Evolutionary conservation across 441 rosid genomes (phyloP), one percentile per base, ranked within the genome.

Genomic region (Theobroma grandiflorum): DNA sequence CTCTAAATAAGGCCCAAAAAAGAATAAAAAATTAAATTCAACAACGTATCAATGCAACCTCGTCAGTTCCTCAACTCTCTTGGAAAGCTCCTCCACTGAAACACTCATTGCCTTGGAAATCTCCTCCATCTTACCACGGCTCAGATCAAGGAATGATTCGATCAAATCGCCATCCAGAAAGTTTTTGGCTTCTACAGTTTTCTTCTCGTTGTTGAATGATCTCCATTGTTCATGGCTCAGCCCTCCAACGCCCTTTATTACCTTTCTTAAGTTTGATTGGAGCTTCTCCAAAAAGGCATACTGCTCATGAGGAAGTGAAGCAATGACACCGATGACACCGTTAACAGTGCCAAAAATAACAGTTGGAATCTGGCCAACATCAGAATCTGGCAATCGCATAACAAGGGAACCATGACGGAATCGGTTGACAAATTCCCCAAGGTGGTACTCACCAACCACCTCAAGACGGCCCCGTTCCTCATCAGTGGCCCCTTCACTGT

Each of bases 401-500:
- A 97, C 99, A 0, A 97, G 94, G 62, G 99, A 97, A 57, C 99
- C 99, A 80, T 95, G 99, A 38, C 90, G 85, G 89, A 97, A 97
- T 75, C 97, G 77, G 82, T 94, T 95, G 63, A 95, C 96, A 75
- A 94, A 95, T 79, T 97, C 99, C 18, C 99, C 99, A 26, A 97
- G 90, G 87, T 97, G 99, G 85, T 95, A 97, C 84, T 97, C 99
- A 7, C 99, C 99, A 55, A 92, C 95, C 75, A 93, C 98, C 87
- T 97, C 99, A 42, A 97, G 94, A n/a, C 97, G 91, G 10, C 97
- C 96, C 61, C 99, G 84, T 80, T 97, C 99, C 91, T 95, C 99
- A 66, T 97, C 99, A 33, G 99, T 95, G 68, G 99, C 96, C 45
- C 99, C 99, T 89, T 97, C 99, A 43, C 99, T 97, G 82, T 97